Percentiles rank a stretch among this genome's conserved stretches.
Evolutionary conservation across 2,329 filamentous ascomycete species (phyloP).

Genomic region (Arthrobotrys conoides): DNA sequence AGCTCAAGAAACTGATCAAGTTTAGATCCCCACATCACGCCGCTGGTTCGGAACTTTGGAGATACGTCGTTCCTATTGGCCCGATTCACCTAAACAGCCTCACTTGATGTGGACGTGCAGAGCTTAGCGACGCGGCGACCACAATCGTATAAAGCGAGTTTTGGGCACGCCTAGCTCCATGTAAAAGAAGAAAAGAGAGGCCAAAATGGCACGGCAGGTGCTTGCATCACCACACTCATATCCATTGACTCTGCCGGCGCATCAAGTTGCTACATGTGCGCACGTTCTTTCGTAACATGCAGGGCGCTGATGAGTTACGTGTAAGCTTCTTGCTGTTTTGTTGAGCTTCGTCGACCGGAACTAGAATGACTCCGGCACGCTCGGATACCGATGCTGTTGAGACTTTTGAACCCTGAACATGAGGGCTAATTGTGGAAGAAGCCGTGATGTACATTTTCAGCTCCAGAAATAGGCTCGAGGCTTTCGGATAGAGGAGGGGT

Average conservation of each 20-base stretch:
- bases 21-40: slow-evolving; percentile 35
- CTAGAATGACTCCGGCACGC: slow-evolving; percentile 37
- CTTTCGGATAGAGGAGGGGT: slow-evolving; percentile 2
- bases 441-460: slow-evolving; percentile 13
- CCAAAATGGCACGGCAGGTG: slow-evolving; percentile 57
- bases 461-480: slow-evolving; percentile 9
- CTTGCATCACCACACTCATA: slow-evolving; percentile 13
- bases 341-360: slow-evolving; percentile 38
- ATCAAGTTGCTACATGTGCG: slow-evolving; percentile 29
- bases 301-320: slow-evolving; percentile 19
- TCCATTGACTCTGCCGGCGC: slow-evolving; percentile 37
- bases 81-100: slow-evolving; percentile 37
- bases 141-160: slow-evolving; percentile 18
- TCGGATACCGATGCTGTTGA: slow-evolving; percentile 44
- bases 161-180: slow-evolving; percentile 10
- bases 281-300: slow-evolving; percentile 41
- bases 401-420: slow-evolving; percentile 22
- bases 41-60: slow-evolving; percentile 47
- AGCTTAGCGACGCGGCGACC: slow-evolving; percentile 12
- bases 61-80: slow-evolving; percentile 24
- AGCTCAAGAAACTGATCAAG: slow-evolving; percentile 24
- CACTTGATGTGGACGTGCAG: slow-evolving; percentile 23
- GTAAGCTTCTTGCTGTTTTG: slow-evolving; percentile 29
- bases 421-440: slow-evolving; percentile 19
- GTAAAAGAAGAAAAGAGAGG: slow-evolving; percentile 29